Evolutionary conservation across 805 yeast genomes (phyloP), one percentile per base, ranked within the genome.

Genomic region (Candida michaelii): DNA sequence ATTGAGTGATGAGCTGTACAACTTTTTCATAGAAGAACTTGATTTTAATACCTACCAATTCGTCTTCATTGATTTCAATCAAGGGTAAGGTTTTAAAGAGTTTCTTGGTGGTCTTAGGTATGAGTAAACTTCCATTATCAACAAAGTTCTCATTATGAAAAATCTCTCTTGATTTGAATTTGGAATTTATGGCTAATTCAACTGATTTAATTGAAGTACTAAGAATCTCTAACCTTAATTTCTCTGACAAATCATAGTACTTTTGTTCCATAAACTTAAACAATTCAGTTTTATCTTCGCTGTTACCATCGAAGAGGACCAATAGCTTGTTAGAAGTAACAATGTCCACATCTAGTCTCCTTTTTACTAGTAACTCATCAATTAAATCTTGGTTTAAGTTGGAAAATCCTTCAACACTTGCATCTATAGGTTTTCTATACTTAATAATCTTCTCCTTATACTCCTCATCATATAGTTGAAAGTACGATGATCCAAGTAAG

Each of bases 401-500:
- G 8, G 23, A 15, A 14, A 34, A 34, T 4, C 13, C 23, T 14
- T 29, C 27, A 32, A 23, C 19, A 5, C n/a, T 7, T n/a, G 21
- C 23, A 23, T 37, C 25, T 3, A 38, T 10, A 3, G 27, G 7
- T 16, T 16, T 38, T 17, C 46, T 48, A 29, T 46, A 43, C 8
- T 50, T 32, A 9, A 36, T 8, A 8, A 65, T 60, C 30, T 62
- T 59, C 14, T 48, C 44, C 21, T 47, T 49, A 39, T 63, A 70
- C 37, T 65, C 72, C 15, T 49, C 53, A 48, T 70, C 73, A 44
- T 66, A 60, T 8, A 54, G 42, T 47, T 84, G 90, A 49, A 74
- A 86, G 54, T 84, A 78, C 0, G 85, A 77, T 1, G 89, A 79
- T 0, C 88, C 97, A 18, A 85, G 66, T 47, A 89, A 78, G 55